Conservation (phyloP, 139 green algal genomes). For the Edaphochlamys debaryana region DNA sequence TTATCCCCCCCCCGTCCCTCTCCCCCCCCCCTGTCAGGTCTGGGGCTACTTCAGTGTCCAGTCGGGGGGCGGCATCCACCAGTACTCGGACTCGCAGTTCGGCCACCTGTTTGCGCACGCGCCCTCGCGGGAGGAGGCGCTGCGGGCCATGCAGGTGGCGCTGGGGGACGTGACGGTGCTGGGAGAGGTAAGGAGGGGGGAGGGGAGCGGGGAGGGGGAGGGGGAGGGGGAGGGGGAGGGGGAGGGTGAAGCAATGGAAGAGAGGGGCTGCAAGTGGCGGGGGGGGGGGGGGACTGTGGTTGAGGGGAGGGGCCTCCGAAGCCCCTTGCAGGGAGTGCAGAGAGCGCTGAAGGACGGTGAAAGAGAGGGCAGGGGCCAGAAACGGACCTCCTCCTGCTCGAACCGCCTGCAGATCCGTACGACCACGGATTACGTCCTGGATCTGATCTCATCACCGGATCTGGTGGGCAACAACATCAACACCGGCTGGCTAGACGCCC, state of each 20-base stretch:
- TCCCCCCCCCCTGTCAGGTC: too few species aligned
- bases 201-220: too few species aligned
- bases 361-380: too few species aligned
- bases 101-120: slow-evolving; percentile 97
- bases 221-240: too few species aligned
- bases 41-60: slow-evolving; percentile 99
- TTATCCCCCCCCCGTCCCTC: too few species aligned
- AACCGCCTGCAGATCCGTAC: slow-evolving; percentile 96
- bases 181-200: slow-evolving; percentile 69
- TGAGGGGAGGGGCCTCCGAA: too few species aligned
- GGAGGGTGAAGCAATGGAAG: too few species aligned
- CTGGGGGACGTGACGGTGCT: slow-evolving; percentile 93
- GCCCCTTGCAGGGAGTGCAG: too few species aligned
- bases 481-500: slow-evolving; percentile 96
- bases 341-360: too few species aligned
- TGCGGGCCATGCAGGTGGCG: slow-evolving; percentile 92
- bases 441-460: slow-evolving; percentile 75
- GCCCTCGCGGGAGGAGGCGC: slow-evolving; percentile 79
- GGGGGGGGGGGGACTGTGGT: too few species aligned
- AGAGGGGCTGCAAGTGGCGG: too few species aligned
- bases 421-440: slow-evolving; percentile 73
- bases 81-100: slow-evolving; percentile 98
- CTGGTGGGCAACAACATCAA: slow-evolving; percentile 85
- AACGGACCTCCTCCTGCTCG: too few species aligned
- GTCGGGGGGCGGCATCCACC: slow-evolving; percentile 93